Base-by-base conservation (phyloP, 2,329 filamentous ascomycete genomes). In the Xylariales sp. region DNA sequence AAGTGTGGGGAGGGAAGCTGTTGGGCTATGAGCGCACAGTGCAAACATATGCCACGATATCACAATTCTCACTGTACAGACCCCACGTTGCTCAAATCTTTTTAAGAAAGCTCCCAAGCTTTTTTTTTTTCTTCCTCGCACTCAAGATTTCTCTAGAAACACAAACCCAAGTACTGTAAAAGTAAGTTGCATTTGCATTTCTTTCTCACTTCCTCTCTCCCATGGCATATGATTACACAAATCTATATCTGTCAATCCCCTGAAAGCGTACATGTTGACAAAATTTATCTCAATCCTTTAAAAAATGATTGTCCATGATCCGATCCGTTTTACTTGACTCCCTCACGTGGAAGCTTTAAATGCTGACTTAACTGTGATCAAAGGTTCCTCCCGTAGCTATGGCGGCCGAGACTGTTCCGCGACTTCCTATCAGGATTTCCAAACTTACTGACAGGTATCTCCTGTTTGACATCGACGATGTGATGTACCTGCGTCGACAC, bases 401-500 rank as follows among this genome's bases (percentile, higher is more conserved):
- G 32, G 31, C 38, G 15, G 15, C 32, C 10, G 32, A 30, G 2
- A 24, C 32, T 15, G n/a, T n/a, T n/a, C 40, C 39, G 20, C 43
- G 33, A 16, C 43, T 50, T 36, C 44, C 78, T 10, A 76, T 95
- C 46, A 81, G 88, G 44, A 93, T 97, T 55, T 91, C 87, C 48
- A 74, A 78, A 57, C 80, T 95, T 43, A 81, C 81, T 32, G 81
- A 83, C 50, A 83, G 86, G 48, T 96, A 91, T 67, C 78, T 96
- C 43, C 72, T 98, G 50, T 97, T 96, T 70, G 88, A 95, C 59
- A 78, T 88, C 52, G 78, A 89, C 56, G 80, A 82, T 47, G 84
- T 89, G 43, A 81, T 85, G 52, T 76, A 83, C 59, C 72, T 95
- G 45, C 85, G 93, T 48, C 81, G 86, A 45, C 71, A 80, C 52